Percentiles rank a stretch among this genome's conserved stretches.
Evolutionary conservation across 1,284 basidiomycete species (phyloP).

Genomic region (Boletellus sp.): DNA sequence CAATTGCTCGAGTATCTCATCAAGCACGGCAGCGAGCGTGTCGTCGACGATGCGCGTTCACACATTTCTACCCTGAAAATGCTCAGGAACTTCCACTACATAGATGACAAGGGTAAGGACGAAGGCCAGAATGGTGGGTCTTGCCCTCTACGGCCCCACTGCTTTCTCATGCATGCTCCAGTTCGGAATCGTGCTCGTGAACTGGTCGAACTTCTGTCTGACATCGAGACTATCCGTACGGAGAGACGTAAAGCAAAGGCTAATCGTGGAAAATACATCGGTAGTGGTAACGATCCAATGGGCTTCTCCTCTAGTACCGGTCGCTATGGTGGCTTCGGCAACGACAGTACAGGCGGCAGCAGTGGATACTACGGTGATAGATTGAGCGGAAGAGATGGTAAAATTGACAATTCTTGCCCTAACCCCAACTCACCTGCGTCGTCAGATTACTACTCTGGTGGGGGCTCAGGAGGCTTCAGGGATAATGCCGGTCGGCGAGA

Average conservation of each 20-base stretch:
- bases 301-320: conserved; percentile 55
- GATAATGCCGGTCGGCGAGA: conserved; percentile 53
- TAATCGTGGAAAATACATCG: conserved; percentile 92
- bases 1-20: conserved; percentile 94
- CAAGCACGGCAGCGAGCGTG: conserved; percentile 97
- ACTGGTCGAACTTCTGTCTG: conserved; percentile 83
- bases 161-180: conserved; percentile 31
- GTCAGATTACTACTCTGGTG: conserved; percentile 41
- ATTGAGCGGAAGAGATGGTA: conserved; percentile 41
- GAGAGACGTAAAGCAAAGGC: conserved; percentile 92
- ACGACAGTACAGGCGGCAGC: conserved; percentile 53
- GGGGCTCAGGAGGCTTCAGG: conserved; percentile 53
- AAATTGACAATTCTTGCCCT: conserved; percentile 12
- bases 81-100: conserved; percentile 96
- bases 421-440: conserved; percentile 20
- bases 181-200: conserved; percentile 95
- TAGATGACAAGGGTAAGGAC: conserved; percentile 98
- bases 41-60: conserved; percentile 94
- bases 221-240: conserved; percentile 86
- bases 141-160: not conserved
- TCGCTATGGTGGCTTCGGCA: conserved; percentile 83
- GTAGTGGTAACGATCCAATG: conserved; percentile 78
- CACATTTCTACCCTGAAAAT: conserved; percentile 97
- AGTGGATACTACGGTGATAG: conserved; percentile 39
- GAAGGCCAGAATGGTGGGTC: conserved; percentile 92